A percentile compares a stretch with the other conserved stretches of the same genome.
Evolutionary conservation across 352 stramenopile genomes (phyloP).

Genomic region (Phytophthora pluvialis): DNA sequence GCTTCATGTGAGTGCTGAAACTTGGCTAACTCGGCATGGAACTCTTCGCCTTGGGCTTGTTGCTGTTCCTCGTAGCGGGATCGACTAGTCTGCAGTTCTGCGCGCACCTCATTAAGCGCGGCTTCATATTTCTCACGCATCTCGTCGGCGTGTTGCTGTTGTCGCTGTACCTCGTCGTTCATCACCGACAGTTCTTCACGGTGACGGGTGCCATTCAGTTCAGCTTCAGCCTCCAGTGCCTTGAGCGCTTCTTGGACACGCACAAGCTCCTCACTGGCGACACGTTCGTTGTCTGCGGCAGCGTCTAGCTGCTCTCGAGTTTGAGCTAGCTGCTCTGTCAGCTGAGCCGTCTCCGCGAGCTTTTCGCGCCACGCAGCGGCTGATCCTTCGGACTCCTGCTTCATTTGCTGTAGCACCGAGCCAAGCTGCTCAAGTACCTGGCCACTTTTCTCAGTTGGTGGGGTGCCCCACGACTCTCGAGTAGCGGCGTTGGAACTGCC

Average conservation of each 20-base stretch:
- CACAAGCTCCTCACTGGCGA: conserved; percentile 40
- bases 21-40: conserved; percentile 6
- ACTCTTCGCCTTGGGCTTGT: conserved; percentile 30
- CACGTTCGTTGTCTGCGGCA: conserved; percentile 42
- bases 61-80: conserved; percentile 28
- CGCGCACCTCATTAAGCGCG: conserved; percentile 30
- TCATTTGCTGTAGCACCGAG: conserved; percentile 74
- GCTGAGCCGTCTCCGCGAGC: conserved; percentile 55
- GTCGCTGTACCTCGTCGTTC: conserved; percentile 64
- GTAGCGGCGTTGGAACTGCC: conserved; percentile 22
- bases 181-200: conserved; percentile 63
- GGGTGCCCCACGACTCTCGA: conserved; percentile 25
- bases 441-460: conserved; percentile 56
- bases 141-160: conserved; percentile 42
- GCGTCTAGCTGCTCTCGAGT: conserved; percentile 48
- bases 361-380: conserved; percentile 68
- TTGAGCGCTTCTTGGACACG: conserved; percentile 49
- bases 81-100: conserved; percentile 40
- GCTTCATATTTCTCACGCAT: conserved; percentile 48
- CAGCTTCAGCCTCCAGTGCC: conserved; percentile 33
- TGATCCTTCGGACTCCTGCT: conserved; percentile 72
- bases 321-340: conserved; percentile 46
- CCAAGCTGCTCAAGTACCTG: conserved; percentile 73
- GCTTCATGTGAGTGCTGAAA: conserved; percentile 20
- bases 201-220: conserved; percentile 44